phyloP scores from a whole-genome alignment of 2,329 filamentous ascomycete species.

The Pezicula carpinea region DNA sequence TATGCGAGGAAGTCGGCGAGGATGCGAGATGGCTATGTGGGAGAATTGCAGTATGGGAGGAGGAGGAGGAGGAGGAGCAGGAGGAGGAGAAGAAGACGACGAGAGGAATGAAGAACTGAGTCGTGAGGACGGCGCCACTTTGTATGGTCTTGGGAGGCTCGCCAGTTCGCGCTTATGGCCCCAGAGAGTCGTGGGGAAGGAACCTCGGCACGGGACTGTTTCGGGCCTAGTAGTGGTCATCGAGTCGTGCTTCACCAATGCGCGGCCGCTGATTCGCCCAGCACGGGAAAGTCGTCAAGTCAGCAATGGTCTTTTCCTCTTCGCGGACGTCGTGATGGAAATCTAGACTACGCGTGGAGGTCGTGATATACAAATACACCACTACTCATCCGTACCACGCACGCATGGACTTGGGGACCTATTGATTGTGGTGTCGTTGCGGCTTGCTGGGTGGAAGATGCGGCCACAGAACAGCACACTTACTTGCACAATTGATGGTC shows the following conservation, averaged over 20 bases:
- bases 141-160: not conserved
- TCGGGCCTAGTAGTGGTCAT: constrained; percentile 2
- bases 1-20: constrained; percentile 1
- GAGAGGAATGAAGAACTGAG: constrained; percentile 5
- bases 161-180: not conserved
- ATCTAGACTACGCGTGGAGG: too few species aligned
- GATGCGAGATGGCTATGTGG: constrained; percentile 2
- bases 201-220: constrained; percentile 3
- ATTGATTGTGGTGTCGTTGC: too few species aligned
- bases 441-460: too few species aligned
- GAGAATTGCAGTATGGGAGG: not conserved
- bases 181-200: constrained; percentile 1
- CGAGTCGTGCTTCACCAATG: constrained; percentile 12
- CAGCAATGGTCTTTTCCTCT: constrained; percentile 3
- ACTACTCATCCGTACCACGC: too few species aligned
- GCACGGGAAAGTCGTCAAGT: constrained; percentile 7
- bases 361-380: too few species aligned
- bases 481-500: too few species aligned
- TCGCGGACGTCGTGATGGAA: too few species aligned
- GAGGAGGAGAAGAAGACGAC: constrained; percentile 4
- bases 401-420: too few species aligned
- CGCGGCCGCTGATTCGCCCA: constrained; percentile 8
- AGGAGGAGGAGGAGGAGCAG: not conserved
- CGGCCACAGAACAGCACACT: too few species aligned
- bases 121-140: not conserved